A percentile compares a stretch with the other conserved stretches of the same genome.
phyloP scores from a whole-genome alignment of 441 rosid species.

The Manihot esculenta region DNA sequence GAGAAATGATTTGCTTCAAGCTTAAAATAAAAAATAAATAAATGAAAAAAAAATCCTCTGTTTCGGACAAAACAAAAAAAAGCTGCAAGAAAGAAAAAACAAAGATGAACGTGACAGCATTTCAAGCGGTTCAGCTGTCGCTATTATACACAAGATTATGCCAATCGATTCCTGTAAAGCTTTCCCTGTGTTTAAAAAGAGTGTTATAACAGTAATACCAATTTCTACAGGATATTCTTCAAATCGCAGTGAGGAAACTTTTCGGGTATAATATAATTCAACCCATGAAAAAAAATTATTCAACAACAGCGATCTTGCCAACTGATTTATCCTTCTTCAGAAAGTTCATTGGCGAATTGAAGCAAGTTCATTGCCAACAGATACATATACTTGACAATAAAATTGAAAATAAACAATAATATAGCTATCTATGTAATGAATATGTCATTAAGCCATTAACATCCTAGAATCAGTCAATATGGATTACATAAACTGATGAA shows the following conservation, averaged over 20 bases:
- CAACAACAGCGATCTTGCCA: background rate
- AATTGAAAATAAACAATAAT: background rate
- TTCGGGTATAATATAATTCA: no score
- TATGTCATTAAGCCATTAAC: constrained; percentile 13
- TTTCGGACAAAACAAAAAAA: background rate
- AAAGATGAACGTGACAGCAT: background rate
- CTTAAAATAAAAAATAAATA: no score
- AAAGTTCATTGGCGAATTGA: background rate
- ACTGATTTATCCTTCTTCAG: no score
- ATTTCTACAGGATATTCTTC: no score
- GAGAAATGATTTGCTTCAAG: no score
- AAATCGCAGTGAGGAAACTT: background rate
- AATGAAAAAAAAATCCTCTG: background rate
- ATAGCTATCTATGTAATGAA: background rate
- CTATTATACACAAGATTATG: background rate
- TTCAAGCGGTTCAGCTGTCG: background rate
- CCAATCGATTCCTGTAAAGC: background rate
- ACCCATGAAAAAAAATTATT: no score
- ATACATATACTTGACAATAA: no score
- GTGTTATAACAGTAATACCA: no score
- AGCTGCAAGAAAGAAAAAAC: background rate
- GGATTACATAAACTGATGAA: constrained; percentile 11
- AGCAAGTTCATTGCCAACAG: no score
- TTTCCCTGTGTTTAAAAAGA: background rate
- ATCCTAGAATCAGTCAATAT: constrained; percentile 12